Evolutionary conservation across 2,329 filamentous ascomycete genomes (phyloP), one percentile per base, ranked within the genome.

Genomic region (Fusarium secorum): DNA sequence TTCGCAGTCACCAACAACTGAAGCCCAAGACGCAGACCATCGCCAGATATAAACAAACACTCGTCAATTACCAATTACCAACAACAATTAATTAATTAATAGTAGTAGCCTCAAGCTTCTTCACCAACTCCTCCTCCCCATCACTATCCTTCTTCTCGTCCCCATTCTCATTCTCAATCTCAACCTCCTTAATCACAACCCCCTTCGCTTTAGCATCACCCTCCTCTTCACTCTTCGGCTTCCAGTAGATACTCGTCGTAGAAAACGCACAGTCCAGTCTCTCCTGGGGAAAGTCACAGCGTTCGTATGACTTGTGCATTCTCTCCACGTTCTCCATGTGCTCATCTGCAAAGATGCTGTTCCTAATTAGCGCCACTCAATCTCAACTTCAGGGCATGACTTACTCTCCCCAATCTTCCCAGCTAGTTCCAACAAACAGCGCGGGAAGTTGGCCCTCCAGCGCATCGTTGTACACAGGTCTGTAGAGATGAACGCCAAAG

Each of bases 401-500:
- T 74, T 74, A 87, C 85, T 79, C 76, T 53, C 87, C 83, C 85
- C 87, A 89, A 3, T 82, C 81, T 13, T 83, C 79, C 75, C 83
- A 85, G 0, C 82, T 81, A 0, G 87, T 90, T 0, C 90, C 90
- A 18, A 92, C 82, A 17, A 89, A 87, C 4, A 91, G 73, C 1
- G 80, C 83, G 0, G 90, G 90, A 3, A 83, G 71, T 1, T 78
- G 69, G 1, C 78, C 75, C 4, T 80, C 73, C 4, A 93, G 78
- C 0, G 88, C 83, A 10, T 82, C 76, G 26, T 85, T 80, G 53
- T 88, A 92, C 42, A 86, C 83, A 39, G 79, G 82, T 26, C 80
- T 82, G 61, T 89, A 89, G 63, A 90, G 83, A 54, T 92, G 90
- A 0, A 92, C 83, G 3, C 88, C 90, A 69, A 87, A 93, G 4